Conservation (phyloP, 2,329 filamentous ascomycete genomes). For the Cryphonectria parasitica region DNA sequence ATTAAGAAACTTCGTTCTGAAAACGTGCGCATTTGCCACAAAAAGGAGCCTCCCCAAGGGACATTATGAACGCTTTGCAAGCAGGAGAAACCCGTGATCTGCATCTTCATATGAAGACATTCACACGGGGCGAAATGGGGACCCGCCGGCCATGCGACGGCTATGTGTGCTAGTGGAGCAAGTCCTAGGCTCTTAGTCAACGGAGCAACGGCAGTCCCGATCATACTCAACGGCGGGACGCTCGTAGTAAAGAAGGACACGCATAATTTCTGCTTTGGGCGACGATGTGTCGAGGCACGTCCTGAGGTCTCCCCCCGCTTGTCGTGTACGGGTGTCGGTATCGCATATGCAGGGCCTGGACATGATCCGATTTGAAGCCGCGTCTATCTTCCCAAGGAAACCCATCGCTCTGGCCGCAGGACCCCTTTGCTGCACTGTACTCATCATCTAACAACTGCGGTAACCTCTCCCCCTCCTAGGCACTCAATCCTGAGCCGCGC, state of each 20-base stretch:
- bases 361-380: not conserved
- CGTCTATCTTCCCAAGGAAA: not conserved
- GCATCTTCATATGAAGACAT: constrained; percentile 16
- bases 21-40: not conserved
- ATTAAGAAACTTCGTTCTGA: not conserved
- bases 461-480: not conserved
- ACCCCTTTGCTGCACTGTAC: not conserved
- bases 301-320: not conserved
- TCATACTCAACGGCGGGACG: not conserved
- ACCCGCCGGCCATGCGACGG: constrained; percentile 27
- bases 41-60: not conserved
- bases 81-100: not conserved
- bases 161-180: constrained; percentile 22
- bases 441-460: not conserved
- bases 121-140: constrained; percentile 22
- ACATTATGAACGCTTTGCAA: not conserved
- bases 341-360: not conserved
- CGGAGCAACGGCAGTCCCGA: constrained; percentile 14
- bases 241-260: not conserved
- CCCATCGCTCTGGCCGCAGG: not conserved
- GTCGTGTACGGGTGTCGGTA: not conserved
- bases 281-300: not conserved
- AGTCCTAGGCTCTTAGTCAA: constrained; percentile 9
- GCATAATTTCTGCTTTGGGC: not conserved
- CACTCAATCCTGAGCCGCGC: constrained; percentile 1